phyloP scores from a whole-genome alignment of 768 basidiomycete species.

The Mrakia gelida region DNA sequence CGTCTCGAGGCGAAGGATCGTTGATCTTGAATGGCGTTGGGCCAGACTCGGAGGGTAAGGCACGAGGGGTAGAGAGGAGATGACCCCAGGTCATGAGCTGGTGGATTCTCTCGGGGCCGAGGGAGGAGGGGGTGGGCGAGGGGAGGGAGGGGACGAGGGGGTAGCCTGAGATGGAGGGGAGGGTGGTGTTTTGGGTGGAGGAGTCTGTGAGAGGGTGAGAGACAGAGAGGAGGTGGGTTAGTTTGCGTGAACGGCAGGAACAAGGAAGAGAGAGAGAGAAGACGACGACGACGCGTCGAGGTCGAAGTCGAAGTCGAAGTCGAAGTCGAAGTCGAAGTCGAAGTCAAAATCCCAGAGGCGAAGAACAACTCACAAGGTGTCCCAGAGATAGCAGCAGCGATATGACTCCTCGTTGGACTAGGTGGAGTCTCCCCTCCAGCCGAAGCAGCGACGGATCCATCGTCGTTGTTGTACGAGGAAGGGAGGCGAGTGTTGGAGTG shows the following conservation, averaged over 20 bases:
- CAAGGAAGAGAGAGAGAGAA: not conserved
- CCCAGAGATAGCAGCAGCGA: constrained; percentile 88
- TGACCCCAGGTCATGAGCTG: constrained; percentile 98
- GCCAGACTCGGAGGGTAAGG: constrained; percentile 55
- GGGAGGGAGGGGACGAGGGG: constrained; percentile 79
- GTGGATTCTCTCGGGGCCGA: constrained; percentile 77
- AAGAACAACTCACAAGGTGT: constrained; percentile 65
- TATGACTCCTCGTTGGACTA: constrained; percentile 83
- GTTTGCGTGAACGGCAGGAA: too few relatives aligned
- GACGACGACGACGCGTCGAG: too few relatives aligned
- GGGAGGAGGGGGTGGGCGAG: constrained; percentile 74
- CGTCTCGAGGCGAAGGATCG: constrained; percentile 72
- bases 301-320: too few relatives aligned
- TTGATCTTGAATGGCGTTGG: constrained; percentile 63
- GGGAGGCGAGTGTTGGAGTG: constrained; percentile 75
- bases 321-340: too few relatives aligned
- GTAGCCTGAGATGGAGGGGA: constrained; percentile 51
- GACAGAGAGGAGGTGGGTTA: not conserved
- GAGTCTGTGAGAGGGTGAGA: not conserved
- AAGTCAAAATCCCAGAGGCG: too few relatives aligned
- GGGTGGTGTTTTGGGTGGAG: constrained; percentile 15
- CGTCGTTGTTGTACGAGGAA: constrained; percentile 50
- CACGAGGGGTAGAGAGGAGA: constrained; percentile 81
- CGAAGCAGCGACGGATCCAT: constrained; percentile 48
- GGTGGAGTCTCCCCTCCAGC: constrained; percentile 55